Evolutionary conservation across 305 asterid species (phyloP), one percentile per base, ranked within the genome.

Genomic region (Galium porrigens): DNA sequence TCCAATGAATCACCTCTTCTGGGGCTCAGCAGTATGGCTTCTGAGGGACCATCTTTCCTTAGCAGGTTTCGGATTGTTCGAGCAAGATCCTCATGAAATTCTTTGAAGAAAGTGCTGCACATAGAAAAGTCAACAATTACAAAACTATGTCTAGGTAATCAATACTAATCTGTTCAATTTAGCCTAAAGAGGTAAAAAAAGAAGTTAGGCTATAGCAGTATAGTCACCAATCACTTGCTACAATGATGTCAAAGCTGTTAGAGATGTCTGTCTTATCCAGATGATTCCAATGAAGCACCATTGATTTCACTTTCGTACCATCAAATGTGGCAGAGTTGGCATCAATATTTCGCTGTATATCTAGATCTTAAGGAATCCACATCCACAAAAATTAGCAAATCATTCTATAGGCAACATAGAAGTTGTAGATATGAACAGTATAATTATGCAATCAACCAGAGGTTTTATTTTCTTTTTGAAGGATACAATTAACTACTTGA

Each of bases 141-240:
- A 56, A 3, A 29, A 6, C 33, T 27, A 41, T 27, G 17, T 57
- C 58, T 53, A 11, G 58, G 17, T 12, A 11, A 27, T 27, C 1
- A 1, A 27, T 27, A 27, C 30, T 27, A 1, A 27, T 27, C 30
- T 27, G 30, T 27, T 27, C 30, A 1, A 2, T 1, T 27, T 27
- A 70, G 52, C 68, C 30, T 44, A 32, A 15, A 7, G 18, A 55
- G 59, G 33, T 51, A 37, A 30, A 61, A 30, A 32, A 4, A 59
- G 46, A 64, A 69, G 27, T 2, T 29, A 48, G 42, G 59, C 37
- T 68, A 55, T 44, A 54, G 33, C 60, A 65, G 66, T 41, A 9
- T 68, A 77, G 67, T 85, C 84, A 91, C 97, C 97, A 88, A 86
- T 91, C 96, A 63, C 97, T 91, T 22, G 96, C 95, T 58, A 91